phyloP scores from a whole-genome alignment of 176 grass and related monocot species.

The Luzula sylvatica region DNA sequence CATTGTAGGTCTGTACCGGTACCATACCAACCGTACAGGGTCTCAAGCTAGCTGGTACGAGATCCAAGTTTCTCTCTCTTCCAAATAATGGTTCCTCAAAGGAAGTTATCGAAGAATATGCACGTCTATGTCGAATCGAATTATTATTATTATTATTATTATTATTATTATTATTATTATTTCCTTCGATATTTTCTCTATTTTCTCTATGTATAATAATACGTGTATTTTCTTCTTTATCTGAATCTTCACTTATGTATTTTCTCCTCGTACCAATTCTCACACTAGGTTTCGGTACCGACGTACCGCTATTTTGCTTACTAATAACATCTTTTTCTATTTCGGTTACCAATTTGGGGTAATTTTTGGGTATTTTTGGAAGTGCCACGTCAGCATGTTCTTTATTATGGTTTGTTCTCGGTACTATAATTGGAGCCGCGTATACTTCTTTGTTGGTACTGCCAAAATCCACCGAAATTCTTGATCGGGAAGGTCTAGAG shows the following conservation, averaged over 20 bases:
- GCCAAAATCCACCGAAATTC: too few relatives aligned
- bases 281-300: conserved; percentile 9
- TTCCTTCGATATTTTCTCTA: conserved; percentile 23
- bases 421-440: conserved; percentile 24
- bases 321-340: neutral
- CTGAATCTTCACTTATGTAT: conserved; percentile 26
- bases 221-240: conserved; percentile 13
- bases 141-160: too few relatives aligned
- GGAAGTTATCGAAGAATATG: conserved; percentile 10
- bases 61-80: conserved; percentile 25
- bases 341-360: conserved; percentile 20
- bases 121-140: conserved; percentile 18
- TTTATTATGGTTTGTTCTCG: conserved; percentile 21
- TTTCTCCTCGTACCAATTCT: conserved; percentile 17
- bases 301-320: neutral
- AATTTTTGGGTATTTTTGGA: conserved; percentile 28
- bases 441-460: conserved; percentile 29
- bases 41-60: conserved; percentile 15
- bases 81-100: conserved; percentile 22
- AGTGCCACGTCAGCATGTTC: conserved; percentile 6
- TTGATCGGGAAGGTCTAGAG: conserved; percentile 15
- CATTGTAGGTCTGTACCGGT: conserved; percentile 21
- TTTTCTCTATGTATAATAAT: neutral
- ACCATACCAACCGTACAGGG: conserved; percentile 17
- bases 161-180: too few relatives aligned